Evolutionary conservation across 78 protist genomes (phyloP).

Genomic region (Salpingoeca rosetta): DNA sequence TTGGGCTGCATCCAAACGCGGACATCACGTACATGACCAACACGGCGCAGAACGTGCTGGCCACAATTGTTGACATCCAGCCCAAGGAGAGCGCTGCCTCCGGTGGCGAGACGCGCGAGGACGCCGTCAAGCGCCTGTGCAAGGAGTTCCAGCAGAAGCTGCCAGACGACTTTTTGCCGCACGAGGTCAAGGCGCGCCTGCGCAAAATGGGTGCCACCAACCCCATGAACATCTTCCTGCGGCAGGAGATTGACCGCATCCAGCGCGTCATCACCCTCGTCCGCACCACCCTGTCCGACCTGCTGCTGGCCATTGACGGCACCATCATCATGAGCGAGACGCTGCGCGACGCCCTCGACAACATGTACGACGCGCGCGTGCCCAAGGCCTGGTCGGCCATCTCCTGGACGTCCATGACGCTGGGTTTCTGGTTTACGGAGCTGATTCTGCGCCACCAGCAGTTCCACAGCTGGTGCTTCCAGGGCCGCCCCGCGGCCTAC

Average conservation of each 20-base stretch:
- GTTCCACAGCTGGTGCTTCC: constrained; percentile 45
- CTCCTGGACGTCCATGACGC: not conserved
- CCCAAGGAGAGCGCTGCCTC: constrained; percentile 61
- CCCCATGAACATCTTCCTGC: constrained; percentile 66
- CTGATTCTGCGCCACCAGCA: constrained; percentile 60
- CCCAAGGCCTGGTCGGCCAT: not conserved
- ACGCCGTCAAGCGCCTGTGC: constrained; percentile 31
- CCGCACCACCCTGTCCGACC: constrained; percentile 36
- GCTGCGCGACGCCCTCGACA: not conserved
- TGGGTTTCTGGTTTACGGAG: constrained; percentile 34
- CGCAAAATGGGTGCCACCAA: not conserved
- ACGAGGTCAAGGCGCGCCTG: constrained; percentile 24
- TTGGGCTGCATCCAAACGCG: constrained; percentile 81
- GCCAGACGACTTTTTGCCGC: constrained; percentile 44
- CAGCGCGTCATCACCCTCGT: constrained; percentile 26
- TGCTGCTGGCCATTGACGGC: constrained; percentile 71
- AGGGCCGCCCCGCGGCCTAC: constrained; percentile 50
- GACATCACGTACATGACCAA: constrained; percentile 57
- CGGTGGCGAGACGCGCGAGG: constrained; percentile 64
- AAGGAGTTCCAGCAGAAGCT: constrained; percentile 44
- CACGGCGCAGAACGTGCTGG: constrained; percentile 28
- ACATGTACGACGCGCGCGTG: not conserved
- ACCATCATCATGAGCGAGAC: constrained; percentile 20
- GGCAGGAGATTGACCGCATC: constrained; percentile 72
- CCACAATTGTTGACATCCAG: constrained; percentile 60